phyloP scores from a whole-genome alignment of 2,329 filamentous ascomycete genomes.

The Metarhizium brunneum region DNA sequence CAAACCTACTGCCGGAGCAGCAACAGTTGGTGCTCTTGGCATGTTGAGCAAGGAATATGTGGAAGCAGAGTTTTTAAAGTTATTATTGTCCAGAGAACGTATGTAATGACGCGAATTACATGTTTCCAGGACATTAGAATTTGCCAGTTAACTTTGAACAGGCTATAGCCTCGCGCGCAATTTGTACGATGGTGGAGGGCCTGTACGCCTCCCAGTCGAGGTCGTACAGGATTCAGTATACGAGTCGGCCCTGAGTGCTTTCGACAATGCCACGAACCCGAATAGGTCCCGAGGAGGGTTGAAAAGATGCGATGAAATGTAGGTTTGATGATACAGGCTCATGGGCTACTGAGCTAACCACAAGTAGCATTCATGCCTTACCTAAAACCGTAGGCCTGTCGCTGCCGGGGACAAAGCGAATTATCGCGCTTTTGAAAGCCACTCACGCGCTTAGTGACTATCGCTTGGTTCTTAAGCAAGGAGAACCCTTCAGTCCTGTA shows the following conservation, averaged over 20 bases:
- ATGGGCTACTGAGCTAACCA: background rate
- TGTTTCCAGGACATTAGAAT: background rate
- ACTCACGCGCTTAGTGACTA: conserved; percentile 71
- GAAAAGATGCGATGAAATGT: conserved; percentile 71
- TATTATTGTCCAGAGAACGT: conserved; percentile 53
- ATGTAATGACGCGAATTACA: conserved; percentile 21
- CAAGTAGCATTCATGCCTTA: conserved; percentile 53
- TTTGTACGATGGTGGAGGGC: conserved; percentile 45
- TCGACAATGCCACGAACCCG: conserved; percentile 75
- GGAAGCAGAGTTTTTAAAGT: conserved; percentile 63
- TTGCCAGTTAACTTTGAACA: conserved; percentile 17
- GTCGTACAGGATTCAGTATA: conserved; percentile 53
- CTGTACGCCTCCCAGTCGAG: conserved; percentile 38
- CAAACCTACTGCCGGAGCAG: conserved; percentile 18
- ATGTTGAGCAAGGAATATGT: conserved; percentile 50
- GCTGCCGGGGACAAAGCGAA: conserved; percentile 39
- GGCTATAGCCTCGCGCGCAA: conserved; percentile 54
- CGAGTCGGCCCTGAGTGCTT: conserved; percentile 56
- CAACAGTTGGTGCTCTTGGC: conserved; percentile 53
- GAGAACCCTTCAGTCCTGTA: conserved; percentile 71
- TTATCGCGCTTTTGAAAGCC: conserved; percentile 58
- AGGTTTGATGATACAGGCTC: conserved; percentile 17
- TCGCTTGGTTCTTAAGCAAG: conserved; percentile 67
- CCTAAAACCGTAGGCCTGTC: conserved; percentile 45
- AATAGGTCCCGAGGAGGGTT: conserved; percentile 68